Percentiles rank a stretch among this genome's conserved stretches.
These are phyloP conservation scores for Pseudogymnoascus sp. DNA, from an alignment of 2,329 filamentous ascomycete genomes.

Conservation along the genomic window DNA sequence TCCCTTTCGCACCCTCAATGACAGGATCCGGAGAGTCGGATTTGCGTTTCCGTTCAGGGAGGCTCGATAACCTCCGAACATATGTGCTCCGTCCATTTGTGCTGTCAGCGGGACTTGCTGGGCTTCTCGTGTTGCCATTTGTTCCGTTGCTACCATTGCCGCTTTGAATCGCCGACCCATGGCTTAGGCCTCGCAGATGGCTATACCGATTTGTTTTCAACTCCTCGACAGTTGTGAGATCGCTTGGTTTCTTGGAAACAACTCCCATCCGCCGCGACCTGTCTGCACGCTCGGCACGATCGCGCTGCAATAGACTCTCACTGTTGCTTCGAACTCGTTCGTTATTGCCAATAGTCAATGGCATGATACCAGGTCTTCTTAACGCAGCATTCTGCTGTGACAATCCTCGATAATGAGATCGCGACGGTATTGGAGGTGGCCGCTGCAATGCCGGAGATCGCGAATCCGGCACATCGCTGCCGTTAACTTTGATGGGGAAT, in stretches of 20 bases:
- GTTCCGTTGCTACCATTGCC: constrained; percentile 24
- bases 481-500: constrained; percentile 66
- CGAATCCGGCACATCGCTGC: constrained; percentile 59
- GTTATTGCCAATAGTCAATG: constrained; percentile 60
- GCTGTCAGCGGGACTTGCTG: constrained; percentile 53
- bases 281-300: constrained; percentile 41
- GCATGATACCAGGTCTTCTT: constrained; percentile 67
- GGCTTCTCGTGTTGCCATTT: constrained; percentile 34
- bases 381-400: constrained; percentile 59
- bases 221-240: constrained; percentile 57
- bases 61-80: constrained; percentile 54
- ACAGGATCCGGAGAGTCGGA: constrained; percentile 55
- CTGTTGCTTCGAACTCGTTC: constrained; percentile 62
- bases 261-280: constrained; percentile 58
- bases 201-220: constrained; percentile 56
- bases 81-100: constrained; percentile 42
- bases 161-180: constrained; percentile 60
- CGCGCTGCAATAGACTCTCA: constrained; percentile 48
- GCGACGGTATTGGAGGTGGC: constrained; percentile 69
- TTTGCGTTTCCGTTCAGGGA: constrained; percentile 57
- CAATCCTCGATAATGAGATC: constrained; percentile 72
- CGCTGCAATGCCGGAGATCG: constrained; percentile 61
- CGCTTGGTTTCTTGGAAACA: constrained; percentile 51
- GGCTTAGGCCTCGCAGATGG: constrained; percentile 59
- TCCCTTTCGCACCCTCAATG: constrained; percentile 58